Conservation (phyloP, 2,329 filamentous ascomycete genomes). For the Rasamsonia emersonii region DNA sequence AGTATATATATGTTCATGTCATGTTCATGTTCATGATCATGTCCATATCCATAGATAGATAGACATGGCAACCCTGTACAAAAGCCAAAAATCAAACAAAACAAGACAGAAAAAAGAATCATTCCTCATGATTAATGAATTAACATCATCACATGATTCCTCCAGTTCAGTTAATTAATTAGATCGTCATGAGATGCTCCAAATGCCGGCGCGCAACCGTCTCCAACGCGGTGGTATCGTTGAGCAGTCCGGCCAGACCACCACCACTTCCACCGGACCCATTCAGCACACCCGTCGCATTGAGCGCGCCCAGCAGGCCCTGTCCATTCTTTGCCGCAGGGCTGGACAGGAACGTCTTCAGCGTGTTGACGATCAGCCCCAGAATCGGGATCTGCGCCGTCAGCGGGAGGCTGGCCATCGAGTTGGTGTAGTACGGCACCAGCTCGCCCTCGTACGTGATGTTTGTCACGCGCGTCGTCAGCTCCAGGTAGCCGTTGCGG, state of each 20-base stretch:
- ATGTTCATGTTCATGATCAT: too few relatives aligned
- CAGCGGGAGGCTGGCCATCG: constrained; percentile 23
- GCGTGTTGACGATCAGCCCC: constrained; percentile 21
- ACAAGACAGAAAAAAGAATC: too few relatives aligned
- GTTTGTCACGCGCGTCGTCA: constrained; percentile 18
- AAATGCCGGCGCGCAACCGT: constrained; percentile 5
- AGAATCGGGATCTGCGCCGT: constrained; percentile 20
- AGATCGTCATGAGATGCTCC: too few relatives aligned
- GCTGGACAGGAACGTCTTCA: constrained; percentile 5
- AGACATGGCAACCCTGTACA: too few relatives aligned
- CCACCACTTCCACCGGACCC: not conserved
- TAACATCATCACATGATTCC: too few relatives aligned
- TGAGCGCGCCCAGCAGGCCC: not conserved
- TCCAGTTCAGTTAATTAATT: too few relatives aligned
- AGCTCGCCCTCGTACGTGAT: constrained; percentile 22
- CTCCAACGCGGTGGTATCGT: constrained; percentile 6
- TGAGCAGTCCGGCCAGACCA: constrained; percentile 1
- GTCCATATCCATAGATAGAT: too few relatives aligned
- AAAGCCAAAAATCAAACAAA: too few relatives aligned
- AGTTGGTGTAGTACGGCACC: constrained; percentile 27
- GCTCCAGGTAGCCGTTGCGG: constrained; percentile 18
- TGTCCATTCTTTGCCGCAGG: constrained; percentile 1
- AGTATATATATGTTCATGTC: too few relatives aligned
- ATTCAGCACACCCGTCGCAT: not conserved
- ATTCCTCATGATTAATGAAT: too few relatives aligned